Evolutionary conservation across 371 early-diverging fungal species (phyloP), one percentile per base, ranked within the genome.

Genomic region (Batkoa obscura): DNA sequence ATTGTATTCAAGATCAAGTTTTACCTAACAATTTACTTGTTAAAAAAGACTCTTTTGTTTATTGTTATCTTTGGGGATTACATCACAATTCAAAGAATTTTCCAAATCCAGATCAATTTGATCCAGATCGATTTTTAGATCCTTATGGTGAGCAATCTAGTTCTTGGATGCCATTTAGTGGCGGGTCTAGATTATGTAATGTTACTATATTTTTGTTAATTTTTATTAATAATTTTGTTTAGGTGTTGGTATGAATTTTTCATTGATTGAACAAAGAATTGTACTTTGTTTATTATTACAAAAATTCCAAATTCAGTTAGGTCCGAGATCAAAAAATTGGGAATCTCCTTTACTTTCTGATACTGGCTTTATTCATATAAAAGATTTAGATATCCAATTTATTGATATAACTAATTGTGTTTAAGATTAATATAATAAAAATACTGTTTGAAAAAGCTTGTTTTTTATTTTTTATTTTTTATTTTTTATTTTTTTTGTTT

Each of bases 221-320:
- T 41, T 8, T 41, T 10, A 8, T 41, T 41, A 45, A n/a, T 5
- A n/a, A n/a, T 10, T 45, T n/a, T 5, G 5, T 41, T 47, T 30
- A 47, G 47, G 47, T 47, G 30, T 75, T 42, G 80, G 75, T 39
- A 67, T 70, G 69, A 70, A 75, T 43, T 78, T 79, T 54, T 71
- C 75, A 1, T 61, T 78, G 57, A 59, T 68, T 9, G 73, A 74
- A 32, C 76, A 75, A 63, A 66, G 74, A 12, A 62, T 75, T 9
- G 31, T 73, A 1, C 59, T 75, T 15, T 56, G 71, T 3, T 68
- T 73, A 70, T 50, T 78, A 12, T 57, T 71, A 3, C 64, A 60
- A 49, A 64, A 64, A 30, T 69, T 13, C 47, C 6, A 13, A 8
- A 15, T 13, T 8, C 6, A 15, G 8, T 23, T 30, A 17, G 47